Percentiles rank a stretch among this genome's conserved stretches.
These are phyloP conservation scores for Acanthamoeba healyi DNA, from an alignment of 208 protist genomes.

Conservation along the genomic window DNA sequence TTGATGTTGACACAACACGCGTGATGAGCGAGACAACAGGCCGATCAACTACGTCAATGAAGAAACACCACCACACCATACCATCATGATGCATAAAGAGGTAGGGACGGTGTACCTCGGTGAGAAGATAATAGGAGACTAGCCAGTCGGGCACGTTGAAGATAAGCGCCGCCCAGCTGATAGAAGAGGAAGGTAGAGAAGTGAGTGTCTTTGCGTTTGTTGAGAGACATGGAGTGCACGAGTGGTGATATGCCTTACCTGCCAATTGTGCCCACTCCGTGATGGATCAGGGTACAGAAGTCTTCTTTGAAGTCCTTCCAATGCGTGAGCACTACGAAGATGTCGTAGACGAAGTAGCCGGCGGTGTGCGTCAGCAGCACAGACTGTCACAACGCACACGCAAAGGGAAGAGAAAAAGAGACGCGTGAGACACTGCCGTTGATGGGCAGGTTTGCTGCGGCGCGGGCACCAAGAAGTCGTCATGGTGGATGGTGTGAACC, in stretches of 20 bases:
- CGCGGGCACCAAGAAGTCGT: neutral
- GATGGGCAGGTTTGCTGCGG: too few species aligned
- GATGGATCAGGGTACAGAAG: slow-evolving; percentile 24
- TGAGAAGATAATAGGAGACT: slow-evolving; percentile 44
- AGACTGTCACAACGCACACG: neutral
- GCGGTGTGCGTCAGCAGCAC: slow-evolving; percentile 64
- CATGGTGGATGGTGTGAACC: neutral
- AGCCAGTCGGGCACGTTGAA: slow-evolving; percentile 57
- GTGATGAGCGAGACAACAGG: too few species aligned
- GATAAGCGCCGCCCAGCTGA: slow-evolving; percentile 42
- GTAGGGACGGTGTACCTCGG: neutral
- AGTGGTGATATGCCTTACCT: neutral
- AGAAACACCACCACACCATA: too few species aligned
- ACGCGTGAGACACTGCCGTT: neutral
- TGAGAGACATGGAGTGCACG: too few species aligned
- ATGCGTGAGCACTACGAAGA: slow-evolving; percentile 60
- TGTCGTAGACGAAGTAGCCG: slow-evolving; percentile 69
- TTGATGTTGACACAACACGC: too few species aligned
- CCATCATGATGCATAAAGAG: too few species aligned
- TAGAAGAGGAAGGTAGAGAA: neutral
- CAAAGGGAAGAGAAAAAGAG: neutral
- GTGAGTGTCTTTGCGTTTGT: neutral
- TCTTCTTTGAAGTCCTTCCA: slow-evolving; percentile 57
- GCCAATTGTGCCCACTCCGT: slow-evolving; percentile 26
- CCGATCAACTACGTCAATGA: too few species aligned